Percentiles rank a stretch among this genome's conserved stretches.
Evolutionary conservation across 1,284 basidiomycete species (phyloP).

Genomic region (Austroboletus novae-zelandiae): DNA sequence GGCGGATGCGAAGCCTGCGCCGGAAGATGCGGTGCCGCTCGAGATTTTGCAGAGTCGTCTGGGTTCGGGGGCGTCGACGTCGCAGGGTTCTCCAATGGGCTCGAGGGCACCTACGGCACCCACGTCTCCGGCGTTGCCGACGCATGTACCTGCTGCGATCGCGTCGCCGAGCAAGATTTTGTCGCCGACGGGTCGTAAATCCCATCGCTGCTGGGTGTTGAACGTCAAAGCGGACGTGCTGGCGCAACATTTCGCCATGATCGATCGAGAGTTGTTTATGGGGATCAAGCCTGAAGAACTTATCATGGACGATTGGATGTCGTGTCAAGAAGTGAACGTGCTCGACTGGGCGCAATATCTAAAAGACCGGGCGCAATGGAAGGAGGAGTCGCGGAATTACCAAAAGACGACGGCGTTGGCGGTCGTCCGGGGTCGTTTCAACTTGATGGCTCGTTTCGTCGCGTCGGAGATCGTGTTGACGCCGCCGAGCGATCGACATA

Average conservation of each 20-base stretch:
- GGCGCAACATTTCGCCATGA: slow-evolving; percentile 81
- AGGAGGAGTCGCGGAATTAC: slow-evolving; percentile 54
- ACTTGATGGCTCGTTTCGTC: slow-evolving; percentile 82
- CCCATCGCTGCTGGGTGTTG: slow-evolving; percentile 68
- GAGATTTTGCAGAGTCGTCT: slow-evolving; percentile 66
- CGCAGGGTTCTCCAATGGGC: slow-evolving; percentile 26
- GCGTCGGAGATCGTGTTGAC: slow-evolving; percentile 77
- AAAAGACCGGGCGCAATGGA: slow-evolving; percentile 70
- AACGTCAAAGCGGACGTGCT: slow-evolving; percentile 57
- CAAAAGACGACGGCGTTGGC: slow-evolving; percentile 70
- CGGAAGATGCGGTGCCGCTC: slow-evolving; percentile 61
- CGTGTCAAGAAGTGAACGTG: slow-evolving; percentile 63
- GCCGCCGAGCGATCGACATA: slow-evolving; percentile 61
- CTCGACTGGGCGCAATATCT: slow-evolving; percentile 83
- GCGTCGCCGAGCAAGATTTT: slow-evolving; percentile 32
- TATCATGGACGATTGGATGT: slow-evolving; percentile 67
- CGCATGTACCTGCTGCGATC: slow-evolving; percentile 26
- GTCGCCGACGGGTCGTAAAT: slow-evolving; percentile 31
- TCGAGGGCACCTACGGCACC: neutral
- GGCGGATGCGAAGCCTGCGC: slow-evolving; percentile 46
- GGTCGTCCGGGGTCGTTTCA: slow-evolving; percentile 84
- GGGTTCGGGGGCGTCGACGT: slow-evolving; percentile 37
- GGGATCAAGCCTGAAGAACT: slow-evolving; percentile 83
- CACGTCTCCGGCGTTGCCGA: slow-evolving; percentile 9
- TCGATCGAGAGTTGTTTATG: slow-evolving; percentile 85